Evolutionary conservation across 306 rosid species (phyloP).

Genomic region (Calophaca sinica): DNA sequence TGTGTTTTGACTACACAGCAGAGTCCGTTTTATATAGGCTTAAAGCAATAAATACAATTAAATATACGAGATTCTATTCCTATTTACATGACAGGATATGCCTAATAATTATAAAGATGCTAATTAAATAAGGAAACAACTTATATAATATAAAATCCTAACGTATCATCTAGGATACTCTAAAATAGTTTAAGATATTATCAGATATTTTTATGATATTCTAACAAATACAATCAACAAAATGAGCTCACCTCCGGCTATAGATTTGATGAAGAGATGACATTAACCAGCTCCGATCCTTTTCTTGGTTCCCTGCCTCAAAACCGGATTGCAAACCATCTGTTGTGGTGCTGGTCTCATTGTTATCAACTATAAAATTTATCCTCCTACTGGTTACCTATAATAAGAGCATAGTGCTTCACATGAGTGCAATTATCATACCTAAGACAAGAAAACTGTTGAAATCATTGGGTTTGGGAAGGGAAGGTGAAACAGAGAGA

Average conservation of each 20-base stretch:
- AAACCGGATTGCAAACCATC: constrained; percentile 55
- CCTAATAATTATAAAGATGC: too few relatives aligned
- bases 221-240: constrained; percentile 14
- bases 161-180: too few relatives aligned
- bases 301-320: constrained; percentile 64
- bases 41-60: too few relatives aligned
- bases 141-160: too few relatives aligned
- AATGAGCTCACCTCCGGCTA: constrained; percentile 76
- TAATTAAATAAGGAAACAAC: too few relatives aligned
- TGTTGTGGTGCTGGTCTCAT: constrained; percentile 55
- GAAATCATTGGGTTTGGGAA: constrained; percentile 21
- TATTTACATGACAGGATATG: too few relatives aligned
- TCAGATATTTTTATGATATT: too few relatives aligned
- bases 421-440: constrained; percentile 42
- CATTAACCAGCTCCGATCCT: constrained; percentile 86
- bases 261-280: constrained; percentile 93
- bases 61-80: too few relatives aligned
- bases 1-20: too few relatives aligned
- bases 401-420: constrained; percentile 39
- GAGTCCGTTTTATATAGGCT: too few relatives aligned
- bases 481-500: constrained; percentile 9
- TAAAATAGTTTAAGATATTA: too few relatives aligned
- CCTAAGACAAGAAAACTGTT: constrained; percentile 29
- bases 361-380: constrained; percentile 83
- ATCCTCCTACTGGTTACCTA: constrained; percentile 88